A percentile compares a stretch with the other conserved stretches of the same genome.
These are phyloP conservation scores for Venturia aucupariae DNA, from an alignment of 2,329 filamentous ascomycete species.

Conservation along the genomic window DNA sequence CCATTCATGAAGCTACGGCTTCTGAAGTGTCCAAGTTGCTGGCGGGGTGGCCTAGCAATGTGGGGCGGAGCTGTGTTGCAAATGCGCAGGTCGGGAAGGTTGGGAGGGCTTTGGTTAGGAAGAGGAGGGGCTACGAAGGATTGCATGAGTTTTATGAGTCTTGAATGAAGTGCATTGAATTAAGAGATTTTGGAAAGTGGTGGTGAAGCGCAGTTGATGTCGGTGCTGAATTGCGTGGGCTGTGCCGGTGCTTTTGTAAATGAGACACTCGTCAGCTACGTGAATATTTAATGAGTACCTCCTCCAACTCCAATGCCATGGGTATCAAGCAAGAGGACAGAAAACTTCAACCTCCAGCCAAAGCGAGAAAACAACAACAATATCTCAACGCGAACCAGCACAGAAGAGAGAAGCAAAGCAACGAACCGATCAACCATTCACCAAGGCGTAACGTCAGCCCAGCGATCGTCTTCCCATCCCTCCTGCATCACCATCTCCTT, in stretches of 20 bases:
- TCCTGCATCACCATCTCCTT: neutral
- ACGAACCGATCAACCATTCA: neutral
- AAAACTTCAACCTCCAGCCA: neutral
- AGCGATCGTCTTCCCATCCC: neutral
- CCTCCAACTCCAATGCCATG: neutral
- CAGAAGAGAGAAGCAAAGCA: neutral
- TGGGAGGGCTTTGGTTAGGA: neutral
- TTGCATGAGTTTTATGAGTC: neutral
- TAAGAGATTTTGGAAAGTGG: neutral
- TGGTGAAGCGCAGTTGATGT: neutral
- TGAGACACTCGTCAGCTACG: neutral
- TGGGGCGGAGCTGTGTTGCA: neutral
- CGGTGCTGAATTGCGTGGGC: neutral
- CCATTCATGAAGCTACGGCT: conserved; percentile 52
- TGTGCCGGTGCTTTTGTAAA: neutral
- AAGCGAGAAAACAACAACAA: neutral
- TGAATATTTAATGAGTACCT: neutral
- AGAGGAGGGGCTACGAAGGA: neutral
- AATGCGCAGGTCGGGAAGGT: neutral
- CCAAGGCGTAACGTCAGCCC: neutral
- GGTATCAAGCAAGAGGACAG: neutral
- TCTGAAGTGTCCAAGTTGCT: conserved; percentile 32
- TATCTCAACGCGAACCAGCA: neutral
- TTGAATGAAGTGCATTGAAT: neutral
- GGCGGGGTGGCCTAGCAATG: neutral